Conservation (phyloP, 495 filamentous ascomycete genomes). For the Rhypophila decipiens region DNA sequence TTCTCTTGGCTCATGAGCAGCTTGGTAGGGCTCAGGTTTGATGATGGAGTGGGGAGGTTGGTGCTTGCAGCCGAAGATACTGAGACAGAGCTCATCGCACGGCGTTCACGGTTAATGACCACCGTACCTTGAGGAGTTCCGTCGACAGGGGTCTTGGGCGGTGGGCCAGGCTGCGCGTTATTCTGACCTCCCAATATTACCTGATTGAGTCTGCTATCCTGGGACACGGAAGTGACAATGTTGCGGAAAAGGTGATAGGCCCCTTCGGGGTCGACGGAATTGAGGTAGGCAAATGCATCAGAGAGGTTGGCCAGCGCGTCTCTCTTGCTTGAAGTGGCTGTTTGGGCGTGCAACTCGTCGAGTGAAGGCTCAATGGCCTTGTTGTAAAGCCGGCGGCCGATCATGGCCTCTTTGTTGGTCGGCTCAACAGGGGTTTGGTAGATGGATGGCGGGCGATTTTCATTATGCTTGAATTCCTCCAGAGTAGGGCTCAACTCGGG, state of each 20-base stretch:
- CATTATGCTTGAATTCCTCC: constrained; percentile 31
- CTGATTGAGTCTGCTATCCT: constrained; percentile 34
- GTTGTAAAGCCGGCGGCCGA: constrained; percentile 72
- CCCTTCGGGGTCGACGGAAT: constrained; percentile 85
- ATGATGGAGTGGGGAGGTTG: constrained; percentile 15
- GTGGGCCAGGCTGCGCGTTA: neutral
- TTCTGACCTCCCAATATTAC: constrained; percentile 29
- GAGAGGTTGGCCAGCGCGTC: constrained; percentile 75
- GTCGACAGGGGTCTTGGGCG: constrained; percentile 17
- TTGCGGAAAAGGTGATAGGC: constrained; percentile 73
- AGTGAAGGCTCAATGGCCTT: constrained; percentile 74
- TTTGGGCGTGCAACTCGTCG: constrained; percentile 76
- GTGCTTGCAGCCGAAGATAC: neutral
- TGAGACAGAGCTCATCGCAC: constrained; percentile 1
- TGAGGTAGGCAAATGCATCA: constrained; percentile 76
- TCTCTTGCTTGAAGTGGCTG: constrained; percentile 63
- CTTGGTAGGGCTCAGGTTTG: constrained; percentile 41
- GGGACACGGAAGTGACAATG: constrained; percentile 45
- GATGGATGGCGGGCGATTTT: constrained; percentile 34
- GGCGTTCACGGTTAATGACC: constrained; percentile 33
- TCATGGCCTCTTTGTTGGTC: constrained; percentile 68
- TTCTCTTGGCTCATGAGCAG: constrained; percentile 76
- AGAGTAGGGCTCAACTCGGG: constrained; percentile 22
- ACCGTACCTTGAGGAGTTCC: constrained; percentile 39
- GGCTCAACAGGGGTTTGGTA: constrained; percentile 35